These are phyloP conservation scores for Zelonia costaricensis DNA, from an alignment of 208 protist genomes.

Conservation along the genomic window DNA sequence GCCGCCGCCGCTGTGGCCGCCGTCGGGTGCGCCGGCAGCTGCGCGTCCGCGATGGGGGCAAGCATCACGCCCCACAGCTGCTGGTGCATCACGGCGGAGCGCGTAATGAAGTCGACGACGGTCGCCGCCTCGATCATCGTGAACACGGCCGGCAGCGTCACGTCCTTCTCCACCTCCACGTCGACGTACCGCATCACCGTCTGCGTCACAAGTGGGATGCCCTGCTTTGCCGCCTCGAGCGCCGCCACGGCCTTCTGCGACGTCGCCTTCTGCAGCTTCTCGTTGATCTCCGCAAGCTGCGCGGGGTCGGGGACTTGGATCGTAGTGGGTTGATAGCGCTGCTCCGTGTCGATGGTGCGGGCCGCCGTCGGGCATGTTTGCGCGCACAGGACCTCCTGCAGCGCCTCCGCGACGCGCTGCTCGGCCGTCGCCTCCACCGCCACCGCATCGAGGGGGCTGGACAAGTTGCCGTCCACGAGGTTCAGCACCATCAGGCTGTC, in stretches of 20 bases:
- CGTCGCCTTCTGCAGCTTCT: constrained; percentile 43
- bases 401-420: constrained; percentile 24
- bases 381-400: constrained; percentile 46
- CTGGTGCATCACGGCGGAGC: constrained; percentile 63
- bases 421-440: constrained; percentile 12
- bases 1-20: constrained; percentile 5
- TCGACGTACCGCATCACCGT: constrained; percentile 34
- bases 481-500: constrained; percentile 53
- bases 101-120: constrained; percentile 60
- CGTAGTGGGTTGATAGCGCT: constrained; percentile 23
- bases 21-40: constrained; percentile 15
- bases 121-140: constrained; percentile 47
- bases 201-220: constrained; percentile 35
- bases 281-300: constrained; percentile 43
- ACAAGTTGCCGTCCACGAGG: constrained; percentile 23
- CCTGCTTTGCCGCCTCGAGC: constrained; percentile 41
- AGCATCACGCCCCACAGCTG: constrained; percentile 54
- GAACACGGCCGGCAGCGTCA: constrained; percentile 65
- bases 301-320: constrained; percentile 51
- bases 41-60: constrained; percentile 1
- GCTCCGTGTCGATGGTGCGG: constrained; percentile 33
- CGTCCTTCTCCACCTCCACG: constrained; percentile 38
- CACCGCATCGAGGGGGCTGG: constrained; percentile 14
- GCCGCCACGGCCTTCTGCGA: constrained; percentile 50
- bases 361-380: constrained; percentile 51